These are phyloP conservation scores for Hylodesmum podocarpum DNA, from an alignment of 306 rosid genomes.

Conservation along the genomic window DNA sequence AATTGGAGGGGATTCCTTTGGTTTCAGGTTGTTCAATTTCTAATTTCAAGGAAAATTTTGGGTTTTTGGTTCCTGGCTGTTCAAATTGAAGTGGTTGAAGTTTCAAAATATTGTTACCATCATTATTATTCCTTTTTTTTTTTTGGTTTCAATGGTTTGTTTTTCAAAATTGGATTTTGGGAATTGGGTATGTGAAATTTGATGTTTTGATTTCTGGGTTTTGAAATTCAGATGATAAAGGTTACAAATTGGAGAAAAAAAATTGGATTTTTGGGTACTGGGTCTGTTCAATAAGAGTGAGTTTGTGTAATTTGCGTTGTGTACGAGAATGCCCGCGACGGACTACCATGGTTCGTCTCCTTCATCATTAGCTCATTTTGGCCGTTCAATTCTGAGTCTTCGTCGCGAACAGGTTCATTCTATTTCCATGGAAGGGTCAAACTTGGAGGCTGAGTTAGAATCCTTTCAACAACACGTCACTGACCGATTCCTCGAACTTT, in stretches of 20 bases:
- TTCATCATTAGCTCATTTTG: conserved; percentile 42
- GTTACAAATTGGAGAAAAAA: not conserved
- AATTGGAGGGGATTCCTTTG: no score
- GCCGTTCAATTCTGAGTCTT: conserved; percentile 62
- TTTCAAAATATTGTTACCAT: not conserved
- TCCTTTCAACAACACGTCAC: conserved; percentile 64
- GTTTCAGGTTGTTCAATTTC: no score
- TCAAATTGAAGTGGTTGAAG: not conserved
- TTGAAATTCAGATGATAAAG: conserved; percentile 17
- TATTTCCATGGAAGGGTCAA: conserved; percentile 56
- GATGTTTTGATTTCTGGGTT: conserved; percentile 1
- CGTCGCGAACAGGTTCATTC: conserved; percentile 50
- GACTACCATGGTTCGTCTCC: conserved; percentile 71
- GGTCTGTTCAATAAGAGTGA: not conserved
- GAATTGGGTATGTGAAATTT: not conserved
- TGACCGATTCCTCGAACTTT: conserved; percentile 46
- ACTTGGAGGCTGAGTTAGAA: conserved; percentile 54
- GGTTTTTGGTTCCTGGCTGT: not conserved
- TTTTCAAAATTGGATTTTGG: not conserved
- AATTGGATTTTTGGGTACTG: not conserved
- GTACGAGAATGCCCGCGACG: conserved; percentile 77
- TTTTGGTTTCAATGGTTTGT: not conserved
- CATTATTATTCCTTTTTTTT: not conserved
- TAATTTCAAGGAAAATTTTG: not conserved
- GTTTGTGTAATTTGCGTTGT: not conserved